Base-by-base conservation (phyloP, 2,329 filamentous ascomycete species). In the Paecilomyces dactylethromorphus region DNA sequence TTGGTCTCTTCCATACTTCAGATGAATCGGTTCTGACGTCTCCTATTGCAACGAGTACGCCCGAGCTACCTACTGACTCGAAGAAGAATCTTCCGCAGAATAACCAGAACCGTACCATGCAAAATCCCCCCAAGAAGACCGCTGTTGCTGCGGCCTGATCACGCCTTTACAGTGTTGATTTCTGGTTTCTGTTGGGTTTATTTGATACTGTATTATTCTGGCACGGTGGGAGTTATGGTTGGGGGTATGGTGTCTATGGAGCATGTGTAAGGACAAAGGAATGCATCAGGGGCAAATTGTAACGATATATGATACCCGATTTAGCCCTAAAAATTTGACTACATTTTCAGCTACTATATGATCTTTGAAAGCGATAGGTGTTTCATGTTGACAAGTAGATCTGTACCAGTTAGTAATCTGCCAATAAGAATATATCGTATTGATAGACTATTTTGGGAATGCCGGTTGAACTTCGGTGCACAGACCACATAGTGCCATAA, bases 301-400 rank as follows among this genome's bases (percentile, higher is more conserved):
- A 62, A 68, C 63, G 64, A 66, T 61, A 66, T 61, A 67, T 71
- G 69, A 71, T 71, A 71, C 68, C 67, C 68, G 65, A 56, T 50
- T 56, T 45, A 45, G 15, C 18, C 15, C 18, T 39, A 18, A n/a
- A 45, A 5, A 45, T 18, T 45, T 45, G 39, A 45, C 21, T 18
- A 8, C n/a, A 18, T 45, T 21, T 21, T 45, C 7, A 39, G 13
- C 35, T 39, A 39, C 35, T 39, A 33, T 33, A 11, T 33, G 26
- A 29, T 26, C 3, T 26, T 26, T 26, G 24, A 26, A 26, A n/a
- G n/a, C n/a, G 3, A 26, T 5, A 26, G 24, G 5, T 26, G 24
- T 26, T 5, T 26, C 24, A 26, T 26, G 24, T 26, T 26, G 24
- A 26, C 4, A 29, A 29, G 7, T 29, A 29, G 26, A 29, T 29